Base-by-base conservation (phyloP, 169 alveolate species). In the Cyclospora cayetanensis region DNA sequence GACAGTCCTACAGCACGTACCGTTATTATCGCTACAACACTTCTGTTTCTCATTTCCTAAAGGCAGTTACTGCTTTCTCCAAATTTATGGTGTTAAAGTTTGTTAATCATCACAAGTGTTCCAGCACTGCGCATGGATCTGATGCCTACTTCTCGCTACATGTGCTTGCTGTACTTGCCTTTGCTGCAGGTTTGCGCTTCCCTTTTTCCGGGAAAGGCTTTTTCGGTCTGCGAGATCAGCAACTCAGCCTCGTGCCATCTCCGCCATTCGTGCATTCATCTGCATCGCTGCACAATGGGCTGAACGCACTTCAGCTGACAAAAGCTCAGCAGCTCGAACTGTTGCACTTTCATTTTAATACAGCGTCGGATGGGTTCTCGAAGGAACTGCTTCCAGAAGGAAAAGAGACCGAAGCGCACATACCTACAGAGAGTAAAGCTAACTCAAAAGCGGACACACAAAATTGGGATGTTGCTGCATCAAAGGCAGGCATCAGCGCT, bases 291-390 rank as follows among this genome's bases (percentile, higher is more conserved):
- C 89, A n/a, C 2, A 70, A 80, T 11, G 22, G 34, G 43, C 12
- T 29, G 25, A 52, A 41, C 52, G 27, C 74, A n/a, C 18, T 52
- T 22, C 53, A 52, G 41, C 35, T 4, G 18, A 34, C 43, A 37
- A 50, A 46, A 46, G 55, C 39, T 42, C 89, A 80, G 55, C 89
- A 80, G 9, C 74, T 80, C 20, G 89, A 80, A 39, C 74, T 80
- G 42, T 53, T 80, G 9, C 76, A 80, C 35, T 11, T 1, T 22
- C 3, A 27, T 4, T 80, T 80, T 52, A 20, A 25, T 20, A n/a
- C 76, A 9, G 4, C 89, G n/a, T 18, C 29, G 0, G 70, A 80
- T 22, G 35, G 29, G 35, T 35, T 27, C 25, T 29, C 35, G 22
- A 27, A 35, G 41, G 76, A 52, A 34, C 76, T 34, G 41, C 50